Percentiles rank a stretch among this genome's conserved stretches.
Conservation (phyloP, 345 rosid species). For the Ceriops zippeliana region DNA sequence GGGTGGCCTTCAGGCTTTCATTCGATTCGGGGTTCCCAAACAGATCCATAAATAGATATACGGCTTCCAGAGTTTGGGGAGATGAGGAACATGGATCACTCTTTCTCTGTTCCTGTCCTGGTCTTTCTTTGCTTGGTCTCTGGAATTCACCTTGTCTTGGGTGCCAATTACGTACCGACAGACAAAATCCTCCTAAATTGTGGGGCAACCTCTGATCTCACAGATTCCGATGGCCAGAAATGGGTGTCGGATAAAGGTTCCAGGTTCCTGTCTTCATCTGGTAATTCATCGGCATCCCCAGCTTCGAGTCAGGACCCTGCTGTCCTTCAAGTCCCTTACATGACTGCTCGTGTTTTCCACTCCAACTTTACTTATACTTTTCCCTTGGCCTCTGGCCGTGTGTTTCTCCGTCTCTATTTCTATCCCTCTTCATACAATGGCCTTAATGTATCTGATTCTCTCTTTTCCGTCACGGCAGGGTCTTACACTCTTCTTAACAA, state of each 20-base stretch:
- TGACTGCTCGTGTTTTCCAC: slow-evolving; percentile 1
- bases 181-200: neutral
- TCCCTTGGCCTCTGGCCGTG: neutral
- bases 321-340: neutral
- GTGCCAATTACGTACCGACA: neutral
- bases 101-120: neutral
- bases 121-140: neutral
- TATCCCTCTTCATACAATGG: neutral
- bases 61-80: too few species aligned
- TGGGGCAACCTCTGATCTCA: neutral
- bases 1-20: too few species aligned
- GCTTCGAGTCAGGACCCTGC: neutral
- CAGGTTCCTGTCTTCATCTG: neutral
- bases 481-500: slow-evolving; percentile 4
- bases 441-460: neutral
- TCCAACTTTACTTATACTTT: neutral
- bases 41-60: too few species aligned
- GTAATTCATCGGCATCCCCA: neutral
- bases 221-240: neutral
- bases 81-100: neutral
- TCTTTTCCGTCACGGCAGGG: slow-evolving; percentile 4
- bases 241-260: neutral
- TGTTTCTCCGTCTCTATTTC: slow-evolving; percentile 12
- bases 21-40: too few species aligned
- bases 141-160: neutral